These are phyloP conservation scores for Saccharomyces pastorianus DNA, from an alignment of 1,139 yeast genomes.

Conservation along the genomic window DNA sequence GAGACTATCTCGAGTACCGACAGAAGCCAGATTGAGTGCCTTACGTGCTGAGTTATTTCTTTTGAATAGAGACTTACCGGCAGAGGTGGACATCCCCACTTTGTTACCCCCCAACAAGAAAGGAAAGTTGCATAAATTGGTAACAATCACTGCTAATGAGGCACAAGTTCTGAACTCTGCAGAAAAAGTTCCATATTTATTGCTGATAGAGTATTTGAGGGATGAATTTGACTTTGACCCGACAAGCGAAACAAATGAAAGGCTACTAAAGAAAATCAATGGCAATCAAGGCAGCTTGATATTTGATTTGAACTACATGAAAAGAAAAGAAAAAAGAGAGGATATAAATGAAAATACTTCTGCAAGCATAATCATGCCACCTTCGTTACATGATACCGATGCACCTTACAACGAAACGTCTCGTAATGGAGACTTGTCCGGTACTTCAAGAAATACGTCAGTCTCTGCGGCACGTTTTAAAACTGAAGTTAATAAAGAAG, in stretches of 20 bases:
- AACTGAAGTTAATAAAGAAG: constrained; percentile 31
- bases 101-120: constrained; percentile 58
- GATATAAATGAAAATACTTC: neutral
- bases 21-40: constrained; percentile 82
- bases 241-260: constrained; percentile 46
- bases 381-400: neutral
- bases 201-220: constrained; percentile 70
- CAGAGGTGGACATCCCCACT: constrained; percentile 90
- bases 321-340: constrained; percentile 14
- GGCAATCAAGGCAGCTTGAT: constrained; percentile 41
- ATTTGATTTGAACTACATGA: constrained; percentile 40
- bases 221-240: constrained; percentile 90
- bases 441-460: neutral
- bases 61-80: constrained; percentile 75
- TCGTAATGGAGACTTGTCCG: constrained; percentile 1
- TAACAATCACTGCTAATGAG: constrained; percentile 80
- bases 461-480: neutral
- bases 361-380: neutral
- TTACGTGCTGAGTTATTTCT: constrained; percentile 82
- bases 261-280: constrained; percentile 37
- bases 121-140: constrained; percentile 58
- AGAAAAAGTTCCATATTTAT: constrained; percentile 84
- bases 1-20: constrained; percentile 79
- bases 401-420: constrained; percentile 1
- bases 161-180: constrained; percentile 95